Evolutionary conservation across 768 basidiomycete genomes (phyloP), one percentile per base, ranked within the genome.

Genomic region (Leucocoprinus sp.): DNA sequence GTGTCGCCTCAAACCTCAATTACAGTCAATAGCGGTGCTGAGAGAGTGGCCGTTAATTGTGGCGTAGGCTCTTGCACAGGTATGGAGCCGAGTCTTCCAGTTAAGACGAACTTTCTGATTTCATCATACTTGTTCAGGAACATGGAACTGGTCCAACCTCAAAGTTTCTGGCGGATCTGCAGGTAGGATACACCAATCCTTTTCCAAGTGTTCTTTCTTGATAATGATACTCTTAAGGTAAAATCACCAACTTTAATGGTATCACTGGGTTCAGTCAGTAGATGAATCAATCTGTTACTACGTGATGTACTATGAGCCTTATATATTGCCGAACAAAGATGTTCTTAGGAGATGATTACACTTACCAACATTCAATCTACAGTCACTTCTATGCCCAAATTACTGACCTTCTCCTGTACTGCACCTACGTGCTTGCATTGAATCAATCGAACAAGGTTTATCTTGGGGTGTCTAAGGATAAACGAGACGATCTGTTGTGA

Each of bases 1-100:
- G 53, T 58, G 37, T 47, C 63, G 4, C 59, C 63, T 0, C 57
- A 59, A 33, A 78, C 67, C 28, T 65, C 59, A 0, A 57, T 83
- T 37, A 51, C 61, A 0, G 75, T 81, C 18, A 53, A 39, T 22
- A 64, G 58, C 43, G 55, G 56, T 19, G 81, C 75, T 2, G 47
- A 69, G 43, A 64, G 58, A 36, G 69, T 77, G 33, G 72, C 71
- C 8, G 69, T 81, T 3, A 72, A 80, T 55, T 83, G 80, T 52
- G 81, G 80, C 37, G 22, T 28, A 2, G 69, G 66, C 1, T 60
- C 73, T 22, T 82, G 78, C 60, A 63, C 57, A 22, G 76, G 76
- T 74, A 52, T 19, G 62, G 42, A 35, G 35, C 29, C 2, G 11
- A 21, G 37, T 26, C 12, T 21, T 24, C 29, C 21, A 23, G n/a